Evolutionary conservation across 2,329 filamentous ascomycete species (phyloP), one percentile per base, ranked within the genome.

Genomic region (Aspergillus piperis): DNA sequence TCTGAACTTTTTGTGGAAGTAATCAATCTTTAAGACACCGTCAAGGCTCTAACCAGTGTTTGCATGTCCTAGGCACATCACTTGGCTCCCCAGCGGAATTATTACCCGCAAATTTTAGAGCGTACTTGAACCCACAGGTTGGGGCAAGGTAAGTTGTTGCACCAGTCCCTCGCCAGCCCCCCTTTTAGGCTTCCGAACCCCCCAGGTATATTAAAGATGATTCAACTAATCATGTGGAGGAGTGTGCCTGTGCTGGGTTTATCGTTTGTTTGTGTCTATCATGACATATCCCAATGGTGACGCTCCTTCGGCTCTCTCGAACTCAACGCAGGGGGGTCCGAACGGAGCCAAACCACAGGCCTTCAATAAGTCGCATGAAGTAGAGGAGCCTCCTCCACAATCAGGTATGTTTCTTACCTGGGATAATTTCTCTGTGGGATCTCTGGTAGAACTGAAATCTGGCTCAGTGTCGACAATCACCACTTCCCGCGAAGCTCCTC

Each of bases 271-370:
- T 55, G 4, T 19, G 25, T 54, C 32, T 58, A 50, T 49, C 51
- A 60, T 63, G 61, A 58, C 53, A 19, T 44, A 58, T 21, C 44
- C 66, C 11, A 61, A 60, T 62, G 63, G 66, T 21, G 54, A 60
- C 54, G 56, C 54, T 47, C 42, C 60, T 36, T 54, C 52, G 41
- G 54, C 53, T 49, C 49, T 57, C 15, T 52, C 58, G 17, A 60
- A 56, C 23, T 47, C 54, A 51, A 41, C 52, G 19, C 32, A 47
- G 47, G 59, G 49, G 32, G 54, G 23, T 19, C 50, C 59, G 19
- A 48, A 39, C 10, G 36, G 21, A 57, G 19, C 38, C 30, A 23
- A 53, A 44, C 50, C 25, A 30, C 56, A 25, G 44, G 50, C n/a
- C 36, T 42, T 39, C 39, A 53, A 21, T 5, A 59, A 59, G 8